phyloP scores from a whole-genome alignment of 768 basidiomycete genomes.

The Pleurotus sapidus region DNA sequence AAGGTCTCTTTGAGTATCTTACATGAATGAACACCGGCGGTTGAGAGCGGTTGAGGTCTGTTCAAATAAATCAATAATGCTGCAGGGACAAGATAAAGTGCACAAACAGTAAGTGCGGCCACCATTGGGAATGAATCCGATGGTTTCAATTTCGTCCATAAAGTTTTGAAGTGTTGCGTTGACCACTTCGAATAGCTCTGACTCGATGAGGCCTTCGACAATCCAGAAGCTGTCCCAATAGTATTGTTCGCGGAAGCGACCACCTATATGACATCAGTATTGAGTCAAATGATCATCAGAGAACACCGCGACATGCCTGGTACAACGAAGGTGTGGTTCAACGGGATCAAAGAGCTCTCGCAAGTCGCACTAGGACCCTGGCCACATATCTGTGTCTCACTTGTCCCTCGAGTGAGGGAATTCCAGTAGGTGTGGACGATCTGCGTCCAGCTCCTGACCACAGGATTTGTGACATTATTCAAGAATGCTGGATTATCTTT shows the following conservation, averaged over 20 bases:
- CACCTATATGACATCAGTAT: constrained; percentile 27
- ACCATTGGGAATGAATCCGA: constrained; percentile 95
- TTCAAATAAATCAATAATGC: not conserved
- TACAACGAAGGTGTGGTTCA: constrained; percentile 90
- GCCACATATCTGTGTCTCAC: constrained; percentile 61
- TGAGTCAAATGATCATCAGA: too few species aligned
- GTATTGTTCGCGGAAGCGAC: constrained; percentile 84
- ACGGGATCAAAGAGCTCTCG: constrained; percentile 82
- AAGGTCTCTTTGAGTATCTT: constrained; percentile 12
- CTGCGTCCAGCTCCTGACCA: constrained; percentile 69
- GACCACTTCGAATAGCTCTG: constrained; percentile 68
- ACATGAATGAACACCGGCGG: constrained; percentile 87
- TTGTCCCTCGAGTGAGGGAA: constrained; percentile 73
- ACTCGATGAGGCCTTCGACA: constrained; percentile 80
- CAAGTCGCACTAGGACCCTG: constrained; percentile 49
- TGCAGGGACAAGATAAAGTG: not conserved
- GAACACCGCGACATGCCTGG: constrained; percentile 47
- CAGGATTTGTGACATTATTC: constrained; percentile 62
- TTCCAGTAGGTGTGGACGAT: constrained; percentile 89
- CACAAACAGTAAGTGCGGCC: constrained; percentile 82
- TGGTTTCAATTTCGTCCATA: constrained; percentile 83
- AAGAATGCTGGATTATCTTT: constrained; percentile 63
- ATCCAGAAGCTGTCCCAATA: constrained; percentile 81
- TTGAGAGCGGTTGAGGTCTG: constrained; percentile 88
- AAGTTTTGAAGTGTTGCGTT: constrained; percentile 87